phyloP scores from a whole-genome alignment of 2,329 filamentous ascomycete species.

The Coniella vitis region DNA sequence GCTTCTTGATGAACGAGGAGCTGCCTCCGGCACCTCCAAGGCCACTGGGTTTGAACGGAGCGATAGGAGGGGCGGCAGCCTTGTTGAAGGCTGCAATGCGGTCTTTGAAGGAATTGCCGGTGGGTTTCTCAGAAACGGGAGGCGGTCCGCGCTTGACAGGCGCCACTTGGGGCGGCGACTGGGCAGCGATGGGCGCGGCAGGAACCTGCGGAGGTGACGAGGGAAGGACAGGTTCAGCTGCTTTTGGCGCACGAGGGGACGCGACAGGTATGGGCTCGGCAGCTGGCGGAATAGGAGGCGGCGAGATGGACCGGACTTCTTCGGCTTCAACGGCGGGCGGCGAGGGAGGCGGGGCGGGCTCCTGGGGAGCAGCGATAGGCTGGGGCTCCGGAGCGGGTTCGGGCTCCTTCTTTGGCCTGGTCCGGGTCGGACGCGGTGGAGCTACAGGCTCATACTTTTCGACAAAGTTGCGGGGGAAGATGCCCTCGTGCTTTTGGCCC shows the following conservation, averaged over 20 bases:
- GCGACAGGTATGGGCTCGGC: slow-evolving; percentile 24
- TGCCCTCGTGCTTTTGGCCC: slow-evolving; percentile 71
- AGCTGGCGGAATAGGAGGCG: slow-evolving; percentile 23
- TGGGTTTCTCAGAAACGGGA: slow-evolving; percentile 68
- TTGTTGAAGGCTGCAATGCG: slow-evolving; percentile 98
- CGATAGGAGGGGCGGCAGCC: slow-evolving; percentile 71
- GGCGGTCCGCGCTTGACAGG: slow-evolving; percentile 49
- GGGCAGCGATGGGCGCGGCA: slow-evolving; percentile 1
- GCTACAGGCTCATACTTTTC: slow-evolving; percentile 90
- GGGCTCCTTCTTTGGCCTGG: slow-evolving; percentile 59
- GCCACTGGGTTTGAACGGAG: slow-evolving; percentile 80
- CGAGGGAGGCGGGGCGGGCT: slow-evolving; percentile 22
- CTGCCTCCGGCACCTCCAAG: slow-evolving; percentile 43
- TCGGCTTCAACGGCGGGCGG: slow-evolving; percentile 30
- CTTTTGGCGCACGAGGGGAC: slow-evolving; percentile 31
- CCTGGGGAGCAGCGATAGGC: slow-evolving; percentile 18
- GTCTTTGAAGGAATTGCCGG: slow-evolving; percentile 76
- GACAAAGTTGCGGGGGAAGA: slow-evolving; percentile 96
- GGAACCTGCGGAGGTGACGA: slow-evolving; percentile 28
- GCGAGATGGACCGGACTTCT: slow-evolving; percentile 25
- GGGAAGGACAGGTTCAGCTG: slow-evolving; percentile 26
- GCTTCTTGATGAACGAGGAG: slow-evolving; percentile 83
- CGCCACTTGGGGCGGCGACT: slow-evolving; percentile 29
- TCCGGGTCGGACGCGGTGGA: slow-evolving; percentile 75
- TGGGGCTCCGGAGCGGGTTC: slow-evolving; percentile 16